These are phyloP conservation scores for Decorospora gaudefroyi DNA, from an alignment of 2,329 filamentous ascomycete genomes.

Conservation along the genomic window DNA sequence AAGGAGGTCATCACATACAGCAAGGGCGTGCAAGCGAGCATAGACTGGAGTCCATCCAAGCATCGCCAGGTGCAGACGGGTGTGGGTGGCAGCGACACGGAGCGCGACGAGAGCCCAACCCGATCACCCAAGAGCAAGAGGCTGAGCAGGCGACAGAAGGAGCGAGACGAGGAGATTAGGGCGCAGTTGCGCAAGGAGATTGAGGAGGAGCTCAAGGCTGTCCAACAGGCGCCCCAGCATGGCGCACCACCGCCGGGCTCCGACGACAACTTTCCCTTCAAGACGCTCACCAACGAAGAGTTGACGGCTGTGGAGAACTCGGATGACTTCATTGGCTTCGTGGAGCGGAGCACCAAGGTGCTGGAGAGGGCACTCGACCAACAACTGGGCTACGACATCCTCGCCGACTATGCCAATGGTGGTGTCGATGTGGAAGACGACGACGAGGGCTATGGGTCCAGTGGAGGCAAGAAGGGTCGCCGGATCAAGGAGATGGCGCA, in stretches of 20 bases:
- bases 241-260: constrained; percentile 53
- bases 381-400: constrained; percentile 92
- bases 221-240: constrained; percentile 55
- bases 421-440: constrained; percentile 79
- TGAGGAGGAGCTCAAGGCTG: constrained; percentile 82
- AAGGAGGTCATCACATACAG: constrained; percentile 90
- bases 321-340: constrained; percentile 90
- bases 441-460: constrained; percentile 71
- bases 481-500: constrained; percentile 86
- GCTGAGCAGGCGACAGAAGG: constrained; percentile 75
- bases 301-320: constrained; percentile 87
- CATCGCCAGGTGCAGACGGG: too few relatives aligned
- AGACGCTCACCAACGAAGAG: constrained; percentile 81
- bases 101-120: constrained; percentile 64
- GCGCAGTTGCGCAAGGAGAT: constrained; percentile 85
- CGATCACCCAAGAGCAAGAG: constrained; percentile 66
- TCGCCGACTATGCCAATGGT: constrained; percentile 89
- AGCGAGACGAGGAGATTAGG: constrained; percentile 86
- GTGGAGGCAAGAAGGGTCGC: constrained; percentile 70
- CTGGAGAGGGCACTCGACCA: constrained; percentile 94
- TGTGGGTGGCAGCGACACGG: constrained; percentile 59
- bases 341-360: constrained; percentile 94
- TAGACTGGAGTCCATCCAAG: constrained; percentile 66
- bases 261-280: constrained; percentile 69
- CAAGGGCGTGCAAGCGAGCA: constrained; percentile 91